Percentiles rank a stretch among this genome's conserved stretches.
These are phyloP conservation scores for Trametes punicea DNA, from an alignment of 768 basidiomycete genomes.

Conservation along the genomic window DNA sequence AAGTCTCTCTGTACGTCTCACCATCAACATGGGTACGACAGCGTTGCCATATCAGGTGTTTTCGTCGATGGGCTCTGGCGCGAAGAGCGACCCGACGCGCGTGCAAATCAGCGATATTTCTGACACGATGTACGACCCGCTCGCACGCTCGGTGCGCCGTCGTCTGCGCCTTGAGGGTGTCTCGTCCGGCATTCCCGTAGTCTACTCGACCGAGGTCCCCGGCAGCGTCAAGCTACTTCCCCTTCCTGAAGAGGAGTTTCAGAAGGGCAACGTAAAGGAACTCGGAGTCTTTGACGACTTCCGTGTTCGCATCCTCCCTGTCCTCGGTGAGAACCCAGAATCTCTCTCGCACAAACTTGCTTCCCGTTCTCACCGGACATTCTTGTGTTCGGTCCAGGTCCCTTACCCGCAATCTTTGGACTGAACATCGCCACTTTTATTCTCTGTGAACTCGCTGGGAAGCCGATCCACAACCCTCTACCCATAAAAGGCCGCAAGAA, in stretches of 20 bases:
- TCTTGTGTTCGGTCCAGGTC: conserved; percentile 45
- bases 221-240: conserved; percentile 86
- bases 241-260: conserved; percentile 86
- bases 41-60: conserved; percentile 56
- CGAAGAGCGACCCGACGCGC: conserved; percentile 92
- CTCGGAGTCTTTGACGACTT: conserved; percentile 90
- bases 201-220: conserved; percentile 94
- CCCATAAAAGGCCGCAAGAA: conserved; percentile 85
- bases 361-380: background rate
- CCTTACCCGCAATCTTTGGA: conserved; percentile 88
- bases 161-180: conserved; percentile 65
- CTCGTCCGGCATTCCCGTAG: conserved; percentile 72
- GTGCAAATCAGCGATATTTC: conserved; percentile 96
- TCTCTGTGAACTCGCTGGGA: conserved; percentile 78
- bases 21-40: background rate
- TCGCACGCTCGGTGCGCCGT: conserved; percentile 86
- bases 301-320: conserved; percentile 89
- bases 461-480: conserved; percentile 78
- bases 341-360: background rate
- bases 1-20: background rate
- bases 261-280: conserved; percentile 86
- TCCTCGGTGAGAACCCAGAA: conserved; percentile 57
- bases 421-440: conserved; percentile 88
- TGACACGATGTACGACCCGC: conserved; percentile 87
- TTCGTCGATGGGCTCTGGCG: conserved; percentile 95